Evolutionary conservation across 176 grass and related monocot genomes (phyloP).

Genomic region (Metroxylon sagu): DNA sequence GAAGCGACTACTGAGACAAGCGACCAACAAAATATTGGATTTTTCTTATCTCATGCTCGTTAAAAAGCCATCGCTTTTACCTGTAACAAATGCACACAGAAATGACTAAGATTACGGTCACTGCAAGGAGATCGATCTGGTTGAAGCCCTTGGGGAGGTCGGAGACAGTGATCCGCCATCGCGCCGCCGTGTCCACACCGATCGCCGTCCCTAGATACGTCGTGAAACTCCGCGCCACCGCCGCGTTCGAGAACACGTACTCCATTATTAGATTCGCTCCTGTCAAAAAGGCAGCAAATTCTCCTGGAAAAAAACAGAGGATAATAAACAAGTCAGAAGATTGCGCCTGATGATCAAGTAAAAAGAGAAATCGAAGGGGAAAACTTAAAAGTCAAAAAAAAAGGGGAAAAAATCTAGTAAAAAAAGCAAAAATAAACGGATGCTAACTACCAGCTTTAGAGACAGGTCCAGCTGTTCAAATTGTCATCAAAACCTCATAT

Average conservation of each 20-base stretch:
- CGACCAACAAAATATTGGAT: too few species aligned
- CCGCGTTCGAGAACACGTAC: constrained; percentile 99
- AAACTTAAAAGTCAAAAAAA: background rate
- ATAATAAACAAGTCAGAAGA: background rate
- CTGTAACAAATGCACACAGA: constrained; percentile 93
- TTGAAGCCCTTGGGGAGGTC: constrained; percentile 74
- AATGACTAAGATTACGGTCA: constrained; percentile 60
- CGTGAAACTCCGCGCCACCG: constrained; percentile 92
- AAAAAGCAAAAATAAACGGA: too few species aligned
- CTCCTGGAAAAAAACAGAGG: constrained; percentile 29
- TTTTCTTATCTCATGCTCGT: too few species aligned
- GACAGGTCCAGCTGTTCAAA: too few species aligned
- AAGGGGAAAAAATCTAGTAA: background rate
- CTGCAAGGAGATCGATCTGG: constrained; percentile 74
- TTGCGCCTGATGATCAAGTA: too few species aligned
- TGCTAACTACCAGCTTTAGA: too few species aligned
- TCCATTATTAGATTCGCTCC: constrained; percentile 95
- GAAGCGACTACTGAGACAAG: background rate
- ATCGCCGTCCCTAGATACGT: constrained; percentile 86
- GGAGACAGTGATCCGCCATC: constrained; percentile 57
- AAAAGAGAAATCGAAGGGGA: background rate
- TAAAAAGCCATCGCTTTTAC: constrained; percentile 8
- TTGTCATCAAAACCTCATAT: too few species aligned
- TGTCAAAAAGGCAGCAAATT: constrained; percentile 89
- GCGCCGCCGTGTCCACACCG: constrained; percentile 48